Evolutionary conservation across 73 alveolate genomes (phyloP).

Genomic region (Stentor coeruleus): DNA sequence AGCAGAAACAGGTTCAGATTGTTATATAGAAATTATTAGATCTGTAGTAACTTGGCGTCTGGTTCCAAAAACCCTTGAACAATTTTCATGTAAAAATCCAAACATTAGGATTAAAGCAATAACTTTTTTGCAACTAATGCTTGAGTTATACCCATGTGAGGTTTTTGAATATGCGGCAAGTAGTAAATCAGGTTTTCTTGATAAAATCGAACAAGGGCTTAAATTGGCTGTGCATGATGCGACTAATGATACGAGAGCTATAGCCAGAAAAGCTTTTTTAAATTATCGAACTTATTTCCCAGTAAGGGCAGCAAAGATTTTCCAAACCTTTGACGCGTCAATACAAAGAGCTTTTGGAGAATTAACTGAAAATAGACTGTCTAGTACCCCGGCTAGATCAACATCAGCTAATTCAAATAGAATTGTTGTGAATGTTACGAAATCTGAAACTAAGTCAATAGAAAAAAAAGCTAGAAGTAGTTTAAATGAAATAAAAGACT

Average conservation of each 20-base stretch:
- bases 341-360: constrained; percentile 31
- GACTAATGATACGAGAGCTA: constrained; percentile 19
- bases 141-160: constrained; percentile 2
- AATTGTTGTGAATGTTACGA: not conserved
- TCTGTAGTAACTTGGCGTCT: constrained; percentile 13
- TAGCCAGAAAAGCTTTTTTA: constrained; percentile 25
- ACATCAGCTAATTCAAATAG: constrained; percentile 7
- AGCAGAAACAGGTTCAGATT: constrained; percentile 42
- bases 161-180: constrained; percentile 7
- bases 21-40: constrained; percentile 34
- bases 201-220: constrained; percentile 8
- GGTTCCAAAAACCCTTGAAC: constrained; percentile 33
- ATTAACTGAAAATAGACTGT: not conserved
- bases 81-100: constrained; percentile 27
- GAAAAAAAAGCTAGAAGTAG: not conserved
- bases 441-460: not conserved
- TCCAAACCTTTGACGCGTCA: constrained; percentile 9
- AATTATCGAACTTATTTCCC: constrained; percentile 19
- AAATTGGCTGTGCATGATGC: constrained; percentile 27
- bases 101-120: constrained; percentile 28
- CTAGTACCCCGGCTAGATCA: not conserved
- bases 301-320: constrained; percentile 20
- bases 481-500: not conserved
- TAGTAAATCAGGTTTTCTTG: constrained; percentile 9
- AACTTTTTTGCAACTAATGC: constrained; percentile 12